phyloP scores from a whole-genome alignment of 495 filamentous ascomycete genomes.

The Hypoxylon rickii region DNA sequence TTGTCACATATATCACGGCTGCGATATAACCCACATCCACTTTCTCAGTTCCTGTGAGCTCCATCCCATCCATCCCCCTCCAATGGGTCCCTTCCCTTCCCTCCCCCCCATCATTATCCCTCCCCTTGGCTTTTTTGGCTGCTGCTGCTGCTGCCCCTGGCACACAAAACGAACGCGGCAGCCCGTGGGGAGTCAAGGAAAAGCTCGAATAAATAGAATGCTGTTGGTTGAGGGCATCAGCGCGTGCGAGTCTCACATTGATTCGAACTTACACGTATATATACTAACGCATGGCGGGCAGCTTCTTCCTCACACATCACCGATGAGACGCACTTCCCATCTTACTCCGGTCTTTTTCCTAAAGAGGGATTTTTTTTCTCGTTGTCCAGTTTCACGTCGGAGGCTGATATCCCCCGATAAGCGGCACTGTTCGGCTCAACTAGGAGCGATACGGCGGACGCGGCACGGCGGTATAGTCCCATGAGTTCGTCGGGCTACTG shows the following conservation, averaged over 20 bases:
- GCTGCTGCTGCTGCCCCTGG: conserved; percentile 16
- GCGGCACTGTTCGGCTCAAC: conserved; percentile 9
- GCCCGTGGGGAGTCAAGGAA: conserved; percentile 18
- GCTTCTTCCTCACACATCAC: too few relatives aligned
- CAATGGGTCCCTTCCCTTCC: too few relatives aligned
- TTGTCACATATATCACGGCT: conserved; percentile 42
- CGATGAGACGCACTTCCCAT: conserved; percentile 19
- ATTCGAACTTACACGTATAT: conserved; percentile 26
- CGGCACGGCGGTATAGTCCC: conserved; percentile 20
- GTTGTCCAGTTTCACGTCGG: too few relatives aligned
- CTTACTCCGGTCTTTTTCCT: conserved; percentile 4
- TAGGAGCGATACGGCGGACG: not conserved
- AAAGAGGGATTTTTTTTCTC: conserved; percentile 13
- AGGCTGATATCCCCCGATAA: conserved; percentile 1
- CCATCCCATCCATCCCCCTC: conserved; percentile 7
- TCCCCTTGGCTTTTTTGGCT: conserved; percentile 17
- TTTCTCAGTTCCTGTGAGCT: conserved; percentile 25
- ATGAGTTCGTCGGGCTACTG: conserved; percentile 13
- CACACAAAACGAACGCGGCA: conserved; percentile 34
- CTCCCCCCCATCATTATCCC: too few relatives aligned
- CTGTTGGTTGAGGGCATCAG: conserved; percentile 21
- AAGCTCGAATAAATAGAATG: conserved; percentile 19
- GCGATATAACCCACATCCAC: conserved; percentile 41
- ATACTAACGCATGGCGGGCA: conserved; percentile 7
- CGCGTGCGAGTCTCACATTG: conserved; percentile 29